Percentiles rank a stretch among this genome's conserved stretches.
phyloP scores from a whole-genome alignment of 179 eudicot species.

The Beta corolliflora region DNA sequence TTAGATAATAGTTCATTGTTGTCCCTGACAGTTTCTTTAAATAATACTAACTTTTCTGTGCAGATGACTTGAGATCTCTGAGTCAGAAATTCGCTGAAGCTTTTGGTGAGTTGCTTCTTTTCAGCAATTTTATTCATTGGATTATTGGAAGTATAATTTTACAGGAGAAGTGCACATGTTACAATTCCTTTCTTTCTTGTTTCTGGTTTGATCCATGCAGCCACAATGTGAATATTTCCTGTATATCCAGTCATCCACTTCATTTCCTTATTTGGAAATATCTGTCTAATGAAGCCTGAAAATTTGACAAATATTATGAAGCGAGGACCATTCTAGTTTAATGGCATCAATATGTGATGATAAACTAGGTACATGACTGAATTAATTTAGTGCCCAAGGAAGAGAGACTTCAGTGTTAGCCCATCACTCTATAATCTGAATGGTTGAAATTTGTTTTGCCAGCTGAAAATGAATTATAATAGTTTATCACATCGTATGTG shows the following conservation, averaged over 20 bases:
- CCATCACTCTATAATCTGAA: not conserved
- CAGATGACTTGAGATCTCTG: too few relatives aligned
- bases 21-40: constrained; percentile 14
- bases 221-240: not conserved
- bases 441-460: not conserved
- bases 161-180: not conserved
- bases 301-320: not conserved
- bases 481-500: not conserved
- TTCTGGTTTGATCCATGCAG: not conserved
- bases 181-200: not conserved
- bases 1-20: constrained; percentile 9
- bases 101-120: too few relatives aligned
- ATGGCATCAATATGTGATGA: not conserved
- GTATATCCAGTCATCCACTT: too few relatives aligned
- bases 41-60: too few relatives aligned
- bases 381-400: too few relatives aligned
- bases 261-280: not conserved
- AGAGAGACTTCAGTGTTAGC: not conserved
- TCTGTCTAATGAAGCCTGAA: not conserved
- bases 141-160: too few relatives aligned
- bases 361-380: not conserved
- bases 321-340: not conserved
- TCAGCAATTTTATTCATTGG: too few relatives aligned
- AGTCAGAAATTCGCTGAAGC: too few relatives aligned
- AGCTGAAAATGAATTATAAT: not conserved